Percentiles rank a stretch among this genome's conserved stretches.
These are phyloP conservation scores for Penicillium paradoxum DNA, from an alignment of 495 filamentous ascomycete species.

Conservation along the genomic window DNA sequence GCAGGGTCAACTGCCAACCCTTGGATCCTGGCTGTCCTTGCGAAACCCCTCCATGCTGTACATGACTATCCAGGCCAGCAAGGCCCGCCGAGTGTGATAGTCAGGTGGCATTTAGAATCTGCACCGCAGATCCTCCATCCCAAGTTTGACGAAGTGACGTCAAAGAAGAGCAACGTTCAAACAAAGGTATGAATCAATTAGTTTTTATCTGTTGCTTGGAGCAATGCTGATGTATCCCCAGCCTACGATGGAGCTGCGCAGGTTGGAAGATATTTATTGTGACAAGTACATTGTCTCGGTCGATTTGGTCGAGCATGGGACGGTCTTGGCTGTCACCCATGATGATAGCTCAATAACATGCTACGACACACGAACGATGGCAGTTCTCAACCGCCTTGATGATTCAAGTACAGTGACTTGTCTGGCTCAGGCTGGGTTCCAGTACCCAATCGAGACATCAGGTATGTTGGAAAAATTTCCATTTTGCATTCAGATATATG, in stretches of 20 bases:
- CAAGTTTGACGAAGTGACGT: slow-evolving; percentile 68
- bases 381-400: slow-evolving; percentile 55
- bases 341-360: slow-evolving; percentile 76
- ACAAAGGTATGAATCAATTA: slow-evolving; percentile 28
- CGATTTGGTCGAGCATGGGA: slow-evolving; percentile 59
- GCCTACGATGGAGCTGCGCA: slow-evolving; percentile 57
- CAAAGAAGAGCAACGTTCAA: slow-evolving; percentile 53
- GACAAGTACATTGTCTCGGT: slow-evolving; percentile 67
- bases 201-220: neutral
- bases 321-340: slow-evolving; percentile 60
- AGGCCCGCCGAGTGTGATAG: slow-evolving; percentile 62
- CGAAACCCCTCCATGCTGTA: slow-evolving; percentile 47
- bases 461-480: slow-evolving; percentile 18
- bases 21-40: slow-evolving; percentile 67
- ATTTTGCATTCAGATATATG: neutral
- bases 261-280: slow-evolving; percentile 58
- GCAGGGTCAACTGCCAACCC: slow-evolving; percentile 49
- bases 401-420: slow-evolving; percentile 60
- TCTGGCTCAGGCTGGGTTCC: slow-evolving; percentile 67
- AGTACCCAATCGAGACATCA: slow-evolving; percentile 43
- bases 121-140: slow-evolving; percentile 58
- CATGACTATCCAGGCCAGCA: slow-evolving; percentile 51
- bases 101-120: slow-evolving; percentile 69
- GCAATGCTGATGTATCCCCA: slow-evolving; percentile 27
- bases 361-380: slow-evolving; percentile 67